phyloP scores from a whole-genome alignment of 805 yeast genomes.

The Yarrowia deformans region DNA sequence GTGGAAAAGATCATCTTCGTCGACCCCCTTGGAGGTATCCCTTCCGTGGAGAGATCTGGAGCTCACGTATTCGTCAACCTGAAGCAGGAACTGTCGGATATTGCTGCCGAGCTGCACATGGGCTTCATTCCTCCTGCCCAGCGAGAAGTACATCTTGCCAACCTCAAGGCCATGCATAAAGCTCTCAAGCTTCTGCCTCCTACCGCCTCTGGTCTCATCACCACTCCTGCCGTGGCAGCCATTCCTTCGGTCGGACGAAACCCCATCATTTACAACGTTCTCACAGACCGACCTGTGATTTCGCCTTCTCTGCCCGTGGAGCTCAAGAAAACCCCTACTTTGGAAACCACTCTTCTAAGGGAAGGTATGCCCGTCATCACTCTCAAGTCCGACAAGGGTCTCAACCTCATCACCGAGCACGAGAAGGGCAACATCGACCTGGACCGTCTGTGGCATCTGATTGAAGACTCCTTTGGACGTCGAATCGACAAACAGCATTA shows the following conservation, averaged over 20 bases:
- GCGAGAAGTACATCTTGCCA: constrained; percentile 66
- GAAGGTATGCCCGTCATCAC: constrained; percentile 71
- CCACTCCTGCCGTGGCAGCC: constrained; percentile 81
- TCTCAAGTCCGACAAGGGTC: constrained; percentile 51
- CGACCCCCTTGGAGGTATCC: constrained; percentile 89
- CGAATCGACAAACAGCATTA: constrained; percentile 71
- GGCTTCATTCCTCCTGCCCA: constrained; percentile 59
- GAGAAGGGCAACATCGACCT: constrained; percentile 59
- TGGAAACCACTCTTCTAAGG: constrained; percentile 80
- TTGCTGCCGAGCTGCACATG: constrained; percentile 66
- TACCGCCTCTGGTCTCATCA: constrained; percentile 80
- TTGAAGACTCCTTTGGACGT: constrained; percentile 81
- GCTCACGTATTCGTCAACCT: constrained; percentile 71
- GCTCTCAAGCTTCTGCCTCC: constrained; percentile 60
- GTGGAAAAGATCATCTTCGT: constrained; percentile 84
- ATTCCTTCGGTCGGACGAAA: constrained; percentile 58
- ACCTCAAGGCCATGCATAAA: constrained; percentile 69
- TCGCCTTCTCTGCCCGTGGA: constrained; percentile 88
- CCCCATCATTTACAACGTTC: constrained; percentile 86
- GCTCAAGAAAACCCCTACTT: constrained; percentile 61
- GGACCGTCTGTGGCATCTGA: constrained; percentile 62
- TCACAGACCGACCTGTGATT: constrained; percentile 89
- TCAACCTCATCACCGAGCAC: constrained; percentile 54
- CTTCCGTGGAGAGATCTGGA: constrained; percentile 80
- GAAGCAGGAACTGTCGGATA: constrained; percentile 54